Percentiles rank a stretch among this genome's conserved stretches.
Conservation (phyloP, 31 red algal genomes). For the Endocladia muricata region DNA sequence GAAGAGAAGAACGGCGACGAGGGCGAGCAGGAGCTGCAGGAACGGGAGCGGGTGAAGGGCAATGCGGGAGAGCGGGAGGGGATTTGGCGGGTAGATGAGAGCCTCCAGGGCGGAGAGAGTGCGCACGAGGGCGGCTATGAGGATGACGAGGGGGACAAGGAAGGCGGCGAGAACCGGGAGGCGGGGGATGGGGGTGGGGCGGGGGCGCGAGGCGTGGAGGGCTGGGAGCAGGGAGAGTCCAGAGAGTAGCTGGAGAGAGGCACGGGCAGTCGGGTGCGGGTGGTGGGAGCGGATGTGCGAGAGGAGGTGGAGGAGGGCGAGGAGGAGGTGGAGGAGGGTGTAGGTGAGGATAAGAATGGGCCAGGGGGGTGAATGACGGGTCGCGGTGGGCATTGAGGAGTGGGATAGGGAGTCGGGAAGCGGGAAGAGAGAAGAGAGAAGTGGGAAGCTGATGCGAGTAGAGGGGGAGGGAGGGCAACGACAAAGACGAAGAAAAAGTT, state of each 20-base stretch:
- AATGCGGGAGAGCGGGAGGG: constrained; percentile 1
- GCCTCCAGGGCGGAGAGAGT: constrained; percentile 38
- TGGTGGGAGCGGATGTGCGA: not conserved
- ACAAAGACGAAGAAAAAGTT: not conserved
- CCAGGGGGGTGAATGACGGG: not conserved
- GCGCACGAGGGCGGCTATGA: constrained; percentile 41
- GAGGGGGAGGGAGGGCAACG: not conserved
- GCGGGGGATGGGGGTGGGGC: not conserved
- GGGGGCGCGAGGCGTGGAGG: not conserved
- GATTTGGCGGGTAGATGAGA: constrained; percentile 10
- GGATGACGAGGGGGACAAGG: constrained; percentile 16
- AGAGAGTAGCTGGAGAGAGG: not conserved
- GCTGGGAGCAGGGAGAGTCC: constrained; percentile 20
- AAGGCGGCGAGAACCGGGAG: constrained; percentile 40
- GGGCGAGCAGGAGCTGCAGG: not conserved
- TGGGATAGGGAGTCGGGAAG: not conserved
- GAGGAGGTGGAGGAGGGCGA: not conserved
- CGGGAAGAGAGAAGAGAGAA: not conserved
- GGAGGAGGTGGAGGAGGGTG: too few species aligned
- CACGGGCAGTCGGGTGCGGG: not conserved
- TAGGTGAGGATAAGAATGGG: not conserved
- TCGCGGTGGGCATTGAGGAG: not conserved
- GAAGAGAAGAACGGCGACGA: not conserved
- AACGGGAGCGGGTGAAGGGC: too few species aligned
- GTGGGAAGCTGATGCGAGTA: not conserved